Evolutionary conservation across 495 filamentous ascomycete species (phyloP).

Genomic region (Penicillium angulare): DNA sequence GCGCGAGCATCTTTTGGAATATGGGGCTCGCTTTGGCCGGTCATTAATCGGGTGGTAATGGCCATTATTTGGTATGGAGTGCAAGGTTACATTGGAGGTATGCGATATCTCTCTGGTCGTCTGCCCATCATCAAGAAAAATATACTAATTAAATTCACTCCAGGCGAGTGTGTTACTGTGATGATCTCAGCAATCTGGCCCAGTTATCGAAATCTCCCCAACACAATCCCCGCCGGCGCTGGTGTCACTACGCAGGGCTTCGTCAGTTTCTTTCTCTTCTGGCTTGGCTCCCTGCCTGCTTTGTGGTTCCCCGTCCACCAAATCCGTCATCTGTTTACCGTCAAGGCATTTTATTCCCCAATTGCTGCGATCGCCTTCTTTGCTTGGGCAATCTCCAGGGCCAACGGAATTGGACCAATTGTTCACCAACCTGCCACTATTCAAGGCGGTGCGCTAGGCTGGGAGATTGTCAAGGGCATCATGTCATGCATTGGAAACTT

Average conservation of each 20-base stretch:
- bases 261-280: conserved; percentile 81
- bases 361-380: conserved; percentile 83
- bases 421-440: conserved; percentile 65
- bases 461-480: conserved; percentile 79
- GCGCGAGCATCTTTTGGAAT: conserved; percentile 76
- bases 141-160: not conserved
- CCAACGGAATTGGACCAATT: conserved; percentile 83
- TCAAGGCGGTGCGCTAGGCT: conserved; percentile 68
- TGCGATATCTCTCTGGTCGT: not conserved
- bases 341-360: conserved; percentile 84
- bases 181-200: conserved; percentile 86
- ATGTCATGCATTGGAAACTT: conserved; percentile 94
- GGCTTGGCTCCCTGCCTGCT: conserved; percentile 74
- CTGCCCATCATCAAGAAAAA: not conserved
- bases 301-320: conserved; percentile 70
- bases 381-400: conserved; percentile 83
- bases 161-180: conserved; percentile 70
- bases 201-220: conserved; percentile 61
- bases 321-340: conserved; percentile 82
- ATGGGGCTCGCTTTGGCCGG: conserved; percentile 86
- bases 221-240: conserved; percentile 60
- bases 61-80: conserved; percentile 78
- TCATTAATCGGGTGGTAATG: conserved; percentile 87
- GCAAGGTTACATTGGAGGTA: conserved; percentile 79
- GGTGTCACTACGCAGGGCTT: conserved; percentile 77